Percentiles rank a stretch among this genome's conserved stretches.
Evolutionary conservation across 129 eudicot species (phyloP).

Genomic region (Dittrichia graveolens): DNA sequence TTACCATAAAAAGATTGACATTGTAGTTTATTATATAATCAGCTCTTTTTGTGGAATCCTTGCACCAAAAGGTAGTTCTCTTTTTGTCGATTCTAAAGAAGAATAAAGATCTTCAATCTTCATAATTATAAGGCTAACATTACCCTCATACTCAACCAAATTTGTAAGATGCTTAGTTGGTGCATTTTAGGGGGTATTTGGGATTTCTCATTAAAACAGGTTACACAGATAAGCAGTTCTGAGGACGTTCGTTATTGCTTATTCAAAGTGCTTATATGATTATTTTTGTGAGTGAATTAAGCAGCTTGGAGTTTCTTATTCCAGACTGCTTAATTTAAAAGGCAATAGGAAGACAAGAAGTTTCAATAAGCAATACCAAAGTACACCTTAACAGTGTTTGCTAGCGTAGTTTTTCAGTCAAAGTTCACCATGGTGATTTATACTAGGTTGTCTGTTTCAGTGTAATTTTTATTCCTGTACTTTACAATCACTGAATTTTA

Average conservation of each 20-base stretch:
- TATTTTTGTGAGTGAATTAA: background rate
- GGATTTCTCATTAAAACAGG: background rate
- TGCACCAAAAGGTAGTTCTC: no score
- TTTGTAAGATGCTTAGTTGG: no score
- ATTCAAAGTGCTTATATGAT: background rate
- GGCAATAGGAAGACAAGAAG: background rate
- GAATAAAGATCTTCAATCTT: no score
- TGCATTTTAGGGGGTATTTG: no score
- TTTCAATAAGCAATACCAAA: background rate
- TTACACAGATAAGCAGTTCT: background rate
- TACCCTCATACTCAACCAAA: no score
- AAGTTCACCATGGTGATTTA: no score
- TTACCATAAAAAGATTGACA: background rate
- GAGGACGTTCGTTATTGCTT: background rate
- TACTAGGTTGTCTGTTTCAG: background rate
- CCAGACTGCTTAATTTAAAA: background rate
- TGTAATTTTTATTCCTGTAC: background rate
- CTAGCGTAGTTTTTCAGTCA: no score
- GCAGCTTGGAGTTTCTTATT: background rate
- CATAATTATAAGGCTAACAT: no score
- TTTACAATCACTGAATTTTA: background rate
- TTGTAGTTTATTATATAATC: background rate
- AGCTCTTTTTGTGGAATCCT: no score
- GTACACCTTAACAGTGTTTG: background rate
- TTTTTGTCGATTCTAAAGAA: no score